Conservation (phyloP, 1,284 basidiomycete genomes). For the Grifola frondosa region DNA sequence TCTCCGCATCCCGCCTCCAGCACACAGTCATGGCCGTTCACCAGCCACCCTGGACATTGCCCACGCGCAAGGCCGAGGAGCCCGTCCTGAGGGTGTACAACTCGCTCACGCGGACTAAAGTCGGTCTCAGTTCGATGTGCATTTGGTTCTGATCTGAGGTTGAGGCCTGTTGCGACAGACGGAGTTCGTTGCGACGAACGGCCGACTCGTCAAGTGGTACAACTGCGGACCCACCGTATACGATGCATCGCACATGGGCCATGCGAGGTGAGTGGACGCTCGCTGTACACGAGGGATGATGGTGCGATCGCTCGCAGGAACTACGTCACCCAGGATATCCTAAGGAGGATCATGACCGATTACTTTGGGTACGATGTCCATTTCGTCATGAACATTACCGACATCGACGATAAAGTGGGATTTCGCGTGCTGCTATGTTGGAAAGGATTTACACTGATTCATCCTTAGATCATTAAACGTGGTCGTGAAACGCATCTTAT, state of each 20-base stretch:
- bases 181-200: conserved; percentile 80
- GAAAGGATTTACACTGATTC: conserved; percentile 4
- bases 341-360: conserved; percentile 90
- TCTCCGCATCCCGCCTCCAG: conserved; percentile 3
- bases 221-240: conserved; percentile 99
- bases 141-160: conserved; percentile 12
- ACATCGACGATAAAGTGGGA: conserved; percentile 96
- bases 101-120: conserved; percentile 91
- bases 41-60: conserved; percentile 59
- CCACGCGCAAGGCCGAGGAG: conserved; percentile 47
- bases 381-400: conserved; percentile 99
- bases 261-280: conserved; percentile 75
- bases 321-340: conserved; percentile 97
- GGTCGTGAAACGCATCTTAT: conserved; percentile 87
- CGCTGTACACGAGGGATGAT: background rate
- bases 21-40: conserved; percentile 35
- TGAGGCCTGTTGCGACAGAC: conserved; percentile 44
- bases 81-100: conserved; percentile 89
- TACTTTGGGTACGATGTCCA: conserved; percentile 98
- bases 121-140: conserved; percentile 32
- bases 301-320: conserved; percentile 50
- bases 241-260: conserved; percentile 98
- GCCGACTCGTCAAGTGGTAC: conserved; percentile 96
- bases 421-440: background rate
- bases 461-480: conserved; percentile 79